Evolutionary conservation across 306 rosid genomes (phyloP), one percentile per base, ranked within the genome.

Genomic region (Ormosia emarginata): DNA sequence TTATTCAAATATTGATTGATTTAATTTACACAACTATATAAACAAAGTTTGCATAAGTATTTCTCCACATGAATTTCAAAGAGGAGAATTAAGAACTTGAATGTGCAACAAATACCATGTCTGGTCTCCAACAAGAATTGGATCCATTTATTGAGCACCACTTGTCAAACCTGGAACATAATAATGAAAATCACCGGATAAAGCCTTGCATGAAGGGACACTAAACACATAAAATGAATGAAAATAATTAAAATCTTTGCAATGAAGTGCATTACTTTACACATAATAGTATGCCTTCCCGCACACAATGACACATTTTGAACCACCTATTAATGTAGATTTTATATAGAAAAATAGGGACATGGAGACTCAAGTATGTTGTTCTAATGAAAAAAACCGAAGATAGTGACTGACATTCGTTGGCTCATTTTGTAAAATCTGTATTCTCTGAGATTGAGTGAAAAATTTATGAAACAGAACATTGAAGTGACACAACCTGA

Each of bases 31-130:
- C 24, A 24, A 24, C 24, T 24, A 24, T 24, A 24, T 24, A 24
- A 24, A 24, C 24, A 24, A 24, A 1, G 0, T 24, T 1, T 24
- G 1, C 24, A 24, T 24, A 24, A 24, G 24, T 24, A 24, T 24
- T 24, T 24, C 24, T 24, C 24, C 24, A 24, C 24, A 24, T 24
- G 24, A 24, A 17, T 61, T 44, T 72, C 64, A 32, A 73, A 41
- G 40, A 74, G 14, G 58, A 18, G 39, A 55, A 6, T 65, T 46
- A 32, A 74, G 33, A 74, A 46, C 44, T 63, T 58, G 71, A 68
- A 41, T 74, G n/a, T 58, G 81, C 47, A 61, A 18, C 77, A 56
- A 62, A 64, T 77, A 77, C 65, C 86, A 53, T 77, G 87, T 55
- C 30, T 17, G 29, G 43, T 78, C 78, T 65, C 81, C 74, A 52